Evolutionary conservation across 2,329 filamentous ascomycete species (phyloP).

Genomic region (Fusarium lateritium): DNA sequence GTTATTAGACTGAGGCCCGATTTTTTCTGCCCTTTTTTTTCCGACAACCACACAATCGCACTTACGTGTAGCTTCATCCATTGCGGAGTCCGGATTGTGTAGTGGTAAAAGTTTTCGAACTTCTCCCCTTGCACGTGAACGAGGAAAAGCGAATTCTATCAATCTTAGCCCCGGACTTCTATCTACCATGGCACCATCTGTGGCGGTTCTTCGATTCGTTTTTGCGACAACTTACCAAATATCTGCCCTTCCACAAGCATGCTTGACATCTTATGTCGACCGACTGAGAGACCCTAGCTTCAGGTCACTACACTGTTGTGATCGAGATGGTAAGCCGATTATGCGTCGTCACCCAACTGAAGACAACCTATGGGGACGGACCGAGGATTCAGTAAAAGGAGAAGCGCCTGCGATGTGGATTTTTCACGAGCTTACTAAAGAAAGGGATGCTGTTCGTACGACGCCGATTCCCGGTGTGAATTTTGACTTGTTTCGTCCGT

Average conservation of each 20-base stretch:
- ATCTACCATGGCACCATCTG: not conserved
- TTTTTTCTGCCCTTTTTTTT: too few species aligned
- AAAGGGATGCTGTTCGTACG: not conserved
- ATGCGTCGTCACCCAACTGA: not conserved
- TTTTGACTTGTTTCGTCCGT: conserved; percentile 34
- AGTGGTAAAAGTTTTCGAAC: too few species aligned
- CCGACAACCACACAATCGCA: too few species aligned
- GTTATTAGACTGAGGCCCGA: too few species aligned
- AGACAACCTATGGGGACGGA: conserved; percentile 4
- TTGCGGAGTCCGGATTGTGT: too few species aligned
- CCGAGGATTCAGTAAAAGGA: not conserved
- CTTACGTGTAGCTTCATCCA: too few species aligned
- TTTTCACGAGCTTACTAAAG: not conserved
- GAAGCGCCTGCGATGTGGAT: not conserved
- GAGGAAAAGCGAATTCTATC: not conserved
- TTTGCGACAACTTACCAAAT: conserved; percentile 40
- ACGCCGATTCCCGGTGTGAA: conserved; percentile 22
- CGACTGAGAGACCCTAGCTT: conserved; percentile 32
- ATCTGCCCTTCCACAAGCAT: conserved; percentile 37
- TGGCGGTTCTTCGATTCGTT: conserved; percentile 25
- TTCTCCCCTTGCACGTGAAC: too few species aligned
- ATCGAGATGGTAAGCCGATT: too few species aligned
- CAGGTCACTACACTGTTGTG: conserved; percentile 21
- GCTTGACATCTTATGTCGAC: conserved; percentile 36
- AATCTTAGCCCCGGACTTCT: conserved; percentile 8